These are phyloP conservation scores for Fagopyrum esculentum DNA, from an alignment of 148 eudicot genomes.

Conservation along the genomic window DNA sequence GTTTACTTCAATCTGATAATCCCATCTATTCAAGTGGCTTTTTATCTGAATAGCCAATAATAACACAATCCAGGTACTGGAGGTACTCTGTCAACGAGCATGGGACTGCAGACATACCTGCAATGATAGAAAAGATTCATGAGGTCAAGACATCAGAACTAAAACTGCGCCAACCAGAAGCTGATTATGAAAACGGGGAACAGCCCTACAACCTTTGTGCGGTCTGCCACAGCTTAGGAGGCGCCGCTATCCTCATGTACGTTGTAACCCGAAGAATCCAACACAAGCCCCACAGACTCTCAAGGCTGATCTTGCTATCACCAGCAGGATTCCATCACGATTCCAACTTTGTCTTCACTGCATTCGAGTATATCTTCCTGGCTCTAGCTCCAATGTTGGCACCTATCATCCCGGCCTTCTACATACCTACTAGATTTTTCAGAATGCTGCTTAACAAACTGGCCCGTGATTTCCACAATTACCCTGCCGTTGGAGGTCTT, in stretches of 20 bases:
- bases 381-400: conserved; percentile 60
- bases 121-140: conserved; percentile 82
- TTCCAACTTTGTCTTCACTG: conserved; percentile 51
- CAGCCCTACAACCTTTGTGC: conserved; percentile 83
- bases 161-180: conserved; percentile 32
- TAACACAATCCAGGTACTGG: conserved; percentile 64
- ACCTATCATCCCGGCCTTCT: conserved; percentile 73
- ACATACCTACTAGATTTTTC: conserved; percentile 87
- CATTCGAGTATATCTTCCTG: conserved; percentile 44
- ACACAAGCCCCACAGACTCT: conserved; percentile 69
- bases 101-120: conserved; percentile 82
- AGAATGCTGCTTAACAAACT: conserved; percentile 88
- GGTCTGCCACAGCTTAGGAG: conserved; percentile 87
- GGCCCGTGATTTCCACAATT: conserved; percentile 88
- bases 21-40: neutral
- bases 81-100: conserved; percentile 92
- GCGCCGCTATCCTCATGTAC: conserved; percentile 86
- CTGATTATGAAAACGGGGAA: conserved; percentile 27
- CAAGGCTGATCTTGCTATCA: conserved; percentile 70
- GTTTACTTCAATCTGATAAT: neutral
- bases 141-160: conserved; percentile 71
- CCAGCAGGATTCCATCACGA: conserved; percentile 95
- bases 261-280: conserved; percentile 51
- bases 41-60: neutral
- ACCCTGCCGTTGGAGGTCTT: conserved; percentile 91